Evolutionary conservation across 2,329 filamentous ascomycete genomes (phyloP), one percentile per base, ranked within the genome.

Genomic region (Phaeosphaeriaceae sp.): DNA sequence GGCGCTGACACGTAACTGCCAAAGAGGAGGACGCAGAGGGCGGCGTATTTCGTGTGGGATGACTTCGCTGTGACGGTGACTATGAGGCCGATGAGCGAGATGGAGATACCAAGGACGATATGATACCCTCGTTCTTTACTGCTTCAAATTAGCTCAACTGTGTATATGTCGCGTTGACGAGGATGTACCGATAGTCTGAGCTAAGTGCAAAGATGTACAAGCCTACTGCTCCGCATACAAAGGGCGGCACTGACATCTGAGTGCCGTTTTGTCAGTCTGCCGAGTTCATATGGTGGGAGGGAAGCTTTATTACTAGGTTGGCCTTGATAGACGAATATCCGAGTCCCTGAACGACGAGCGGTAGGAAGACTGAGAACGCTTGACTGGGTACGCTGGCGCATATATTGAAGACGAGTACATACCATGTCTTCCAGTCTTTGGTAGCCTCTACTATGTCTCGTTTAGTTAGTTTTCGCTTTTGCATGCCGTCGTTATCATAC

Each of bases 201-300:
- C 72, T 76, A 39, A 74, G 75, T 1, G 77, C 73, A 11, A 81
- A 75, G 5, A 62, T 60, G 4, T 80, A 71, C 2, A 81, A 64
- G 3, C 80, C 68, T 3, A 78, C 50, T 12, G 79, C 77, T 1
- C 78, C 78, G 1, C 75, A 74, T 4, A 77, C 64, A 29, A 80
- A 81, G 0, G 79, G 78, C 1, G 77, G 75, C 2, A 80, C 77
- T 3, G 77, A 80, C 61, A 75, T 77, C 16, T 58, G 35, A 4
- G 15, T n/a, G 6, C 11, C 11, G 23, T 26, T 26, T 26, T 11
- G 23, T 26, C 11, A 16, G n/a, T 16, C 32, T 18, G 12, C 30
- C 1, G 26, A 7, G 12, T 41, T 32, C 29, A 13, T 17, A 20
- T 20, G 7, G 4, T 7, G 4, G 12, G 15, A 12, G 6, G 9